These are phyloP conservation scores for Boeremia exigua DNA, from an alignment of 2,329 filamentous ascomycete genomes.

Conservation along the genomic window DNA sequence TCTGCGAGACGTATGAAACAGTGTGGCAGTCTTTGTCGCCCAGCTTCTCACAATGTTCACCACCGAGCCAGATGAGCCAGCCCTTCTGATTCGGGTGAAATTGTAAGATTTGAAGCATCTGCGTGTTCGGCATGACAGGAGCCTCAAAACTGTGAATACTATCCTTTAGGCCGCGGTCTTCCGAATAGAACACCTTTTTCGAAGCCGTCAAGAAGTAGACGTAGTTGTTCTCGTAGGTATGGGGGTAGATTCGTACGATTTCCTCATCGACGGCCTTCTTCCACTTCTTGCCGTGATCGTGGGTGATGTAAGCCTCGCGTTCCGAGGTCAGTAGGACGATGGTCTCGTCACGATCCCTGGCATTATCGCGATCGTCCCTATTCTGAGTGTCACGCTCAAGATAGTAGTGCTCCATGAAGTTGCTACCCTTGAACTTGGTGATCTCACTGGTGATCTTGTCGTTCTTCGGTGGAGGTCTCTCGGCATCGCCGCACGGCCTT, in stretches of 20 bases:
- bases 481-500: conserved; percentile 72
- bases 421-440: conserved; percentile 66
- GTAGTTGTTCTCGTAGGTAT: conserved; percentile 80
- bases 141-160: conserved; percentile 76
- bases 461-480: conserved; percentile 60
- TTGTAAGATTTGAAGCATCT: conserved; percentile 62
- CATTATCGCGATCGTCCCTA: conserved; percentile 79
- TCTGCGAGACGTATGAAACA: conserved; percentile 76
- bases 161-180: conserved; percentile 70
- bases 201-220: conserved; percentile 82
- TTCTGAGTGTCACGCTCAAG: conserved; percentile 71
- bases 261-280: conserved; percentile 72
- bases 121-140: conserved; percentile 64
- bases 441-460: conserved; percentile 70
- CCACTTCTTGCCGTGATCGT: conserved; percentile 91
- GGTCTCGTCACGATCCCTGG: conserved; percentile 71
- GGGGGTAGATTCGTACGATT: conserved; percentile 74
- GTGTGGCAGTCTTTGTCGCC: conserved; percentile 67
- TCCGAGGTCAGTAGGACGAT: conserved; percentile 66
- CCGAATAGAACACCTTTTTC: conserved; percentile 77
- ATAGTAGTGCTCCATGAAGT: conserved; percentile 69
- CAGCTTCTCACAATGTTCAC: conserved; percentile 67
- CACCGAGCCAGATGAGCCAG: conserved; percentile 90
- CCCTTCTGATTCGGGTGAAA: conserved; percentile 84
- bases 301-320: conserved; percentile 72